Evolutionary conservation across 805 yeast genomes (phyloP), one percentile per base, ranked within the genome.

Genomic region (Saturnispora halmiae): DNA sequence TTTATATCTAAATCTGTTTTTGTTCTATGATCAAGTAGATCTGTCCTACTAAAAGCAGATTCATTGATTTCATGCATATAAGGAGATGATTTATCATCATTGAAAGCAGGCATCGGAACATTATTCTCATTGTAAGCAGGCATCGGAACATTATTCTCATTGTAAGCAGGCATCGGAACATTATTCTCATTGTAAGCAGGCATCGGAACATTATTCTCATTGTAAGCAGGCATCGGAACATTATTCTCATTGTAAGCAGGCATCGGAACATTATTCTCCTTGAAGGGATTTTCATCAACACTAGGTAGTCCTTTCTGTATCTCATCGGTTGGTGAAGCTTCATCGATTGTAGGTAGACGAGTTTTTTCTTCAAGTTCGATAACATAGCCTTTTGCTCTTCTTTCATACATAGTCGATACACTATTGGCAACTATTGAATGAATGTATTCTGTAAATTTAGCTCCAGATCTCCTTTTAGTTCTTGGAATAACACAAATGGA

Each of bases 381-480:
- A 7, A 7, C 26, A 22, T 22, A 22, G 10, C 26, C 18, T 51
- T 50, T 15, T 45, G 46, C 10, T 35, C 18, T 11, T 36, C 18
- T 24, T 37, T n/a, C 50, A 42, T 57, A 59, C 43, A 58, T 46
- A 6, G 44, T 45, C 24, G 52, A 29, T 6, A 59, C 61, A 38
- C 54, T 48, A 16, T 42, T 42, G 5, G 61, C 58, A 27, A 59
- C 61, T 32, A 56, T 36, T n/a, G 38, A 34, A 15, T 50, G 46
- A 33, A 59, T 55, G 40, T 52, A 53, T 5, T 42, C 46, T 2
- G 40, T 42, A 39, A 57, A 56, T 6, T 45, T 29, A 21, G 38
- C 34, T 2, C 37, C 27, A 11, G 40, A 30, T 3, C 38, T 40
- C 6, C 30, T 36, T n/a, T 44, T 47, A 16, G 43, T 42, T 3